Percentiles rank a stretch among this genome's conserved stretches.
Evolutionary conservation across 257 asterid species (phyloP).

Genomic region (Solanum bulbocastanum): DNA sequence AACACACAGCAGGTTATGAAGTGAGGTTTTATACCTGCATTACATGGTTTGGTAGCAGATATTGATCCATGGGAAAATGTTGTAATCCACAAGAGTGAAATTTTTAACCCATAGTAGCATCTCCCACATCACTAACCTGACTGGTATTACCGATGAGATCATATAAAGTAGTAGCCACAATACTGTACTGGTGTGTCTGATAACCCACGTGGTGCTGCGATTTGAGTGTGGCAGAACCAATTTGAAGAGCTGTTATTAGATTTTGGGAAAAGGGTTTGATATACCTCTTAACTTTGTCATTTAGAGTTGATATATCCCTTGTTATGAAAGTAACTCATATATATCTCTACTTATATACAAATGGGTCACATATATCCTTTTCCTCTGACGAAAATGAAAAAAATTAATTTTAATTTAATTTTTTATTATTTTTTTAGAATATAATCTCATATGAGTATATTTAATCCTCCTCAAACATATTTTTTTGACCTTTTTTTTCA

Average conservation of each 20-base stretch:
- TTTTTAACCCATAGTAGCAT: conserved; percentile 97
- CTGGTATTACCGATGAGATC: conserved; percentile 56
- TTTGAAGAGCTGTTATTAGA: conserved; percentile 53
- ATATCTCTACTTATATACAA: too few species aligned
- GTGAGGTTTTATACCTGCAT: conserved; percentile 52
- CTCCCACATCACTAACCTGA: conserved; percentile 80
- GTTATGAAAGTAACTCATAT: too few species aligned
- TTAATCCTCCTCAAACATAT: too few species aligned
- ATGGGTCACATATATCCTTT: too few species aligned
- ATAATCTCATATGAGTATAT: too few species aligned
- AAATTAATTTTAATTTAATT: too few species aligned
- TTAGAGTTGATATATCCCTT: too few species aligned
- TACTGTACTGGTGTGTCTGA: conserved; percentile 97
- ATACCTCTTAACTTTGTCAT: too few species aligned
- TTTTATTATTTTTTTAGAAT: too few species aligned
- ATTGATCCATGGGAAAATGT: conserved; percentile 91
- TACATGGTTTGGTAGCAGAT: conserved; percentile 54
- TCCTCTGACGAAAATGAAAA: too few species aligned
- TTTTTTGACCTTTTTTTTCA: too few species aligned
- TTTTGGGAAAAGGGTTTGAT: too few species aligned
- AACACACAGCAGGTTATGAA: neutral
- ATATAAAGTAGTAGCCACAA: conserved; percentile 78
- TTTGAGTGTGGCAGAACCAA: conserved; percentile 71
- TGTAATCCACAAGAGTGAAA: conserved; percentile 97
- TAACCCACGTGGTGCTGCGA: conserved; percentile 99